A percentile compares a stretch with the other conserved stretches of the same genome.
Conservation (phyloP, 306 rosid genomes). For the Quercus rubra region DNA sequence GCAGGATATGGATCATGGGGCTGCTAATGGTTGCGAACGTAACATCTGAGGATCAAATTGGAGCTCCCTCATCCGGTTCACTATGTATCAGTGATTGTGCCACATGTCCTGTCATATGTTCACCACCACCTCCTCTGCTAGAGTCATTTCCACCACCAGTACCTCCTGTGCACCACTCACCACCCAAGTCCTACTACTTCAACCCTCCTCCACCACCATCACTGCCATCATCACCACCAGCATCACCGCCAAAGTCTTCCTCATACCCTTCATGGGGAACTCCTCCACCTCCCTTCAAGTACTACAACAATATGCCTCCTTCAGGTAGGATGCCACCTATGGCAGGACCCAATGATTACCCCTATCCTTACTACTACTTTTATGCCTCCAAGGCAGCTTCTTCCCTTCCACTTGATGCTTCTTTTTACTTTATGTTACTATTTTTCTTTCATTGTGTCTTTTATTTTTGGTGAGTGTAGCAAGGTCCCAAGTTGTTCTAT, state of each 20-base stretch:
- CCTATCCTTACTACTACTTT: constrained; percentile 59
- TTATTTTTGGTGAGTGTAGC: constrained; percentile 16
- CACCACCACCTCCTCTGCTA: constrained; percentile 53
- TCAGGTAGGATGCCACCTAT: constrained; percentile 33
- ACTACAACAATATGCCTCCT: constrained; percentile 35
- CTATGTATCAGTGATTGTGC: constrained; percentile 69
- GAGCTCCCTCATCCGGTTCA: constrained; percentile 26
- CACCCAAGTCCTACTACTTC: constrained; percentile 14
- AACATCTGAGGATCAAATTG: constrained; percentile 32
- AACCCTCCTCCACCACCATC: constrained; percentile 15
- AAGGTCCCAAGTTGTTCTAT: constrained; percentile 3
- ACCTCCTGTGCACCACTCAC: constrained; percentile 15
- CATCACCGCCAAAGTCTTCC: constrained; percentile 34
- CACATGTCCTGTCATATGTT: constrained; percentile 73
- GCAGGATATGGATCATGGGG: constrained; percentile 29
- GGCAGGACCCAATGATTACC: constrained; percentile 40
- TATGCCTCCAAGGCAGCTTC: constrained; percentile 52
- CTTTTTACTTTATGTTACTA: not conserved
- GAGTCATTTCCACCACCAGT: constrained; percentile 38
- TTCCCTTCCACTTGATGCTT: constrained; percentile 25
- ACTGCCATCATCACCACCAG: constrained; percentile 5
- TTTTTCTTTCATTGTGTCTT: constrained; percentile 31
- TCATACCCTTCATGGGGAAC: constrained; percentile 26
- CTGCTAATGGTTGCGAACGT: constrained; percentile 27
- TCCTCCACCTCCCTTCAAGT: constrained; percentile 47